Percentiles rank a stretch among this genome's conserved stretches.
These are phyloP conservation scores for Phaeotremella fagi DNA, from an alignment of 768 basidiomycete genomes.

Conservation along the genomic window DNA sequence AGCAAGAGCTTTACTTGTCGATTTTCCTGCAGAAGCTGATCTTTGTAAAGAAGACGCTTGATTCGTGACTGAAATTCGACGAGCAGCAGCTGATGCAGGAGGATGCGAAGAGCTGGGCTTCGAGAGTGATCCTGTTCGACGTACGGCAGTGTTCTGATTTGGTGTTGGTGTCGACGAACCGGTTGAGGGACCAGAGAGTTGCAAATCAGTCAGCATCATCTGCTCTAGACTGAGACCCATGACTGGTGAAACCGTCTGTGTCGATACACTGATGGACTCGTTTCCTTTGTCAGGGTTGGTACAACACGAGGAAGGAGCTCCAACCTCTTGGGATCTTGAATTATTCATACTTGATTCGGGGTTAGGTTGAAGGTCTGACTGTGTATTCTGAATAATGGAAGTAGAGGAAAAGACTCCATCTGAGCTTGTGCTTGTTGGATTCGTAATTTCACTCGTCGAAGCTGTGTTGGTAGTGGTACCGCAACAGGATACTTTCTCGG, in stretches of 20 bases:
- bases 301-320: background rate
- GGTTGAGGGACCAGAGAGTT: background rate
- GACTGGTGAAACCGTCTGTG: background rate
- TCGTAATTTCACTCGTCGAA: background rate
- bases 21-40: conserved; percentile 27
- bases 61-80: conserved; percentile 27
- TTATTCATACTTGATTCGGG: background rate
- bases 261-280: background rate
- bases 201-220: background rate
- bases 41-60: conserved; percentile 7
- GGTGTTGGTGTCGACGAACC: too few species aligned
- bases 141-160: too few species aligned
- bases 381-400: background rate
- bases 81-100: conserved; percentile 3
- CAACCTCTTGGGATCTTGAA: background rate
- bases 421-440: background rate
- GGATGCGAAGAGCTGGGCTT: background rate
- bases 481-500: conserved; percentile 1
- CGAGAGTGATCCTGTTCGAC: conserved; percentile 13
- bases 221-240: background rate
- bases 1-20: conserved; percentile 27
- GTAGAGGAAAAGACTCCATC: too few species aligned
- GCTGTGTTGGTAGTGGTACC: conserved; percentile 1
- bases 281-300: background rate
- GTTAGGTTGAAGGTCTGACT: background rate